Base-by-base conservation (phyloP, 2,329 filamentous ascomycete genomes). In the Zymoseptoria pseudotritici region DNA sequence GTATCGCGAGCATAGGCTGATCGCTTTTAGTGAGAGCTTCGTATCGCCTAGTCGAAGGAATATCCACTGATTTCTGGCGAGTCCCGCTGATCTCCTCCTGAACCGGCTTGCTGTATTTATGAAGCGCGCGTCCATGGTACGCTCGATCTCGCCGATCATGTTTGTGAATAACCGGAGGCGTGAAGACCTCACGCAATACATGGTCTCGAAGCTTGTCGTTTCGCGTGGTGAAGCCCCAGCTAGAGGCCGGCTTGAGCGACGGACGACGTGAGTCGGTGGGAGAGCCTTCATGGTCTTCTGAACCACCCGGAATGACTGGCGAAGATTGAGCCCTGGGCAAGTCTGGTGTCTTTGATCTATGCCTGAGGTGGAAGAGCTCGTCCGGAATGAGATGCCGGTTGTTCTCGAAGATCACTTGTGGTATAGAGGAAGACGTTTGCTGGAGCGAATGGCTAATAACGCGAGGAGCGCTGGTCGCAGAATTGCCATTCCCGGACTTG, bases 331-430 rank as follows among this genome's bases (percentile, higher is more conserved):
- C 64, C 46, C 67, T 63, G 20, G 74, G 58, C 66, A 72, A 49
- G 49, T 71, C 68, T 51, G 69, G 67, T n/a, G 67, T 67, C 67
- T 71, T 42, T n/a, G 64, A 71, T 54, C 74, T 75, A 36, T 72
- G 80, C 31, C 85, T 80, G 19, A 86, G 80, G 57, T 64, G 62
- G 55, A 97, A 87, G 26, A 97, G 81, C 68, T 89, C 90, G 53
- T 90, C 86, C 1, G 93, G 93, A 50, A 97, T 86, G 60, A 97
- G 96, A 71, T 97, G 93, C 65, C 88, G 85, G 72, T 97, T 97
- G 72, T 97, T 92, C 70, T 93, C 90, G 62, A 97, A 91, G 0
- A 94, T 91, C 53, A 97, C 93, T 50, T 94, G 93, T 1, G 93
- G 92, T 29, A 96, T 85, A 10, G 63, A 65, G 21, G 88, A 83